A percentile compares a stretch with the other conserved stretches of the same genome.
These are phyloP conservation scores for Wallacemonas rigidus DNA, from an alignment of 208 protist genomes.

Conservation along the genomic window DNA sequence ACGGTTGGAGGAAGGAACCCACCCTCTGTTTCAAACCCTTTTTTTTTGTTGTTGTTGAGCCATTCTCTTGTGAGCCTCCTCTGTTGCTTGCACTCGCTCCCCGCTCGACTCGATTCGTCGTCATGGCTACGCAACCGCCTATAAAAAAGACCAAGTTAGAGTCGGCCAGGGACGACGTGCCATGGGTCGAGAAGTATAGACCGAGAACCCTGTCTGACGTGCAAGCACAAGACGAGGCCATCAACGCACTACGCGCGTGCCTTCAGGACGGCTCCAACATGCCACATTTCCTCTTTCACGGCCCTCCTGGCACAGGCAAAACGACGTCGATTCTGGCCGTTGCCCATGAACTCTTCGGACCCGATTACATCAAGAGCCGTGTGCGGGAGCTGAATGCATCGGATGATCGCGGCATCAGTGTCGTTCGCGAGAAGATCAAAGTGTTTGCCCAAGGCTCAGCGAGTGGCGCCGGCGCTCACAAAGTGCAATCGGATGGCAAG, in stretches of 20 bases:
- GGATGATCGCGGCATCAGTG: slow-evolving; percentile 99
- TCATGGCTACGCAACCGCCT: slow-evolving; percentile 25
- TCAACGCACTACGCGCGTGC: slow-evolving; percentile 90
- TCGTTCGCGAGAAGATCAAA: slow-evolving; percentile 99
- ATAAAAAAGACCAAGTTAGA: slow-evolving; percentile 38
- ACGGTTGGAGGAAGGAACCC: too few relatives aligned
- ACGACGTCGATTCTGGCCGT: slow-evolving; percentile 99
- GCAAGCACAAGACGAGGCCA: slow-evolving; percentile 96
- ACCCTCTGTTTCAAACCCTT: not conserved
- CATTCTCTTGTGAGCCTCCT: not conserved
- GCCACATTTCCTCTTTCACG: slow-evolving; percentile 99
- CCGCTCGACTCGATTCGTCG: not conserved
- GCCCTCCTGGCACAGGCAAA: slow-evolving; percentile 98
- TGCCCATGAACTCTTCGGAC: slow-evolving; percentile 97
- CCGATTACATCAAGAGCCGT: slow-evolving; percentile 79
- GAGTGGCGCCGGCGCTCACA: slow-evolving; percentile 46
- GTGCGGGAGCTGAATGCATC: slow-evolving; percentile 99
- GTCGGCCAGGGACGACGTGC: slow-evolving; percentile 19
- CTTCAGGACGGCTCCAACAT: slow-evolving; percentile 90
- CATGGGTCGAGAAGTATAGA: slow-evolving; percentile 95
- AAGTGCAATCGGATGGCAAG: slow-evolving; percentile 83
- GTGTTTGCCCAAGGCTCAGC: slow-evolving; percentile 95
- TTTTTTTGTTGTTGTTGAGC: slow-evolving; percentile 11
- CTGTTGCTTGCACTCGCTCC: not conserved
- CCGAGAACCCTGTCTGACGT: slow-evolving; percentile 94